Percentiles rank a stretch among this genome's conserved stretches.
These are phyloP conservation scores for Trichosporon faecale DNA, from an alignment of 1,284 basidiomycete genomes.

Conservation along the genomic window DNA sequence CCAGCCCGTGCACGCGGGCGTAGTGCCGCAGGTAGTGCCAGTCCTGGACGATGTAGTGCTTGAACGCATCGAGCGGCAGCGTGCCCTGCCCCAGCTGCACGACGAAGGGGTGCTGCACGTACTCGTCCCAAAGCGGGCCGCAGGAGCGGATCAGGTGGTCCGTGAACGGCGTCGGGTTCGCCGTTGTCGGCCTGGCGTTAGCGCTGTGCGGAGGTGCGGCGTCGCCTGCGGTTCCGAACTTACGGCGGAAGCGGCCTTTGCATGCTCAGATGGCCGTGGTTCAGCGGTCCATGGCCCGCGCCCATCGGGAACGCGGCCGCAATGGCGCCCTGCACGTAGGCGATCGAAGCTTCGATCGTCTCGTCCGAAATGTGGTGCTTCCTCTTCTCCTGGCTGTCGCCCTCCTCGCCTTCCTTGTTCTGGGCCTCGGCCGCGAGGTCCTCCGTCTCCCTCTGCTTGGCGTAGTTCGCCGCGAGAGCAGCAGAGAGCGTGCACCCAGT, in stretches of 20 bases:
- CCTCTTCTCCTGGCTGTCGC: not conserved
- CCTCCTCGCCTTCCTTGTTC: not conserved
- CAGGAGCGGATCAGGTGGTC: slow-evolving; percentile 64
- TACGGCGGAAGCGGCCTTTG: slow-evolving; percentile 61
- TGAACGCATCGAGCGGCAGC: slow-evolving; percentile 64
- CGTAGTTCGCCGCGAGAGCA: slow-evolving; percentile 63
- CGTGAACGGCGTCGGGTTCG: slow-evolving; percentile 67
- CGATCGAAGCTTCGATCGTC: slow-evolving; percentile 62
- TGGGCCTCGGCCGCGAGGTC: not conserved
- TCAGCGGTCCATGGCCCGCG: slow-evolving; percentile 76
- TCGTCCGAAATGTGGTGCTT: slow-evolving; percentile 53
- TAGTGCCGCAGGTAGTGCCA: slow-evolving; percentile 57
- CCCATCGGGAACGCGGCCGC: slow-evolving; percentile 69
- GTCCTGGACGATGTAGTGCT: slow-evolving; percentile 75
- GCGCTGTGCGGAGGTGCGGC: not conserved
- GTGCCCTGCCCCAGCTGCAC: slow-evolving; percentile 68
- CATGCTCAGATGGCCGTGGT: slow-evolving; percentile 71
- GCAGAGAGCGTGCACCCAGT: slow-evolving; percentile 90
- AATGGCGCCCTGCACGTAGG: slow-evolving; percentile 75
- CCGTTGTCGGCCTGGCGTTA: slow-evolving; percentile 58
- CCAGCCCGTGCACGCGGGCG: slow-evolving; percentile 58
- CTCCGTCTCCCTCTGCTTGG: slow-evolving; percentile 4
- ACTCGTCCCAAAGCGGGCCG: slow-evolving; percentile 57
- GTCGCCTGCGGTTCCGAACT: no score
- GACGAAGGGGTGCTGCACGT: slow-evolving; percentile 73